Conservation (phyloP, 2,329 filamentous ascomycete genomes). For the Curvularia sp. region DNA sequence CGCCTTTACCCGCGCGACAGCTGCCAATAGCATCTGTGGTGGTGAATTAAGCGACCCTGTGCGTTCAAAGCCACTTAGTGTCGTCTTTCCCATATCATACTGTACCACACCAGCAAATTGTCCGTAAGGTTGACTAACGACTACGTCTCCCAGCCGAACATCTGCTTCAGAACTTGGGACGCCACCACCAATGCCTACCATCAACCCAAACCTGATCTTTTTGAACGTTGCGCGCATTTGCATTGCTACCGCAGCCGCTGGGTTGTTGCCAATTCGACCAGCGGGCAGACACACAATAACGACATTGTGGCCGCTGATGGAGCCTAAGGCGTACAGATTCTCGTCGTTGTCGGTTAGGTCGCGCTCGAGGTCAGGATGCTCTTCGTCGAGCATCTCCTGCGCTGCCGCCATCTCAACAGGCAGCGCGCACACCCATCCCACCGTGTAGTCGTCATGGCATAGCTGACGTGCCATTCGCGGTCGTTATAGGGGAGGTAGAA, state of each 20-base stretch:
- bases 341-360: constrained; percentile 37
- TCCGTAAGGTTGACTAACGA: constrained; percentile 27
- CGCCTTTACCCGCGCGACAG: constrained; percentile 9
- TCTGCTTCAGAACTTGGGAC: constrained; percentile 29
- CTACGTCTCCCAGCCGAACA: constrained; percentile 37
- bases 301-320: constrained; percentile 26
- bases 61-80: constrained; percentile 22
- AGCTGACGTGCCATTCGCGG: constrained; percentile 10
- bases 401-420: constrained; percentile 25
- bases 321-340: constrained; percentile 33
- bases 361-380: constrained; percentile 30
- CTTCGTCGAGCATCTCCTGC: constrained; percentile 20
- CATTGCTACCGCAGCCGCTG: constrained; percentile 44
- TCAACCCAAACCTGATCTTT: constrained; percentile 49
- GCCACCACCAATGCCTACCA: constrained; percentile 56
- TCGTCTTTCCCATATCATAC: constrained; percentile 32
- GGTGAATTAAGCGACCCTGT: constrained; percentile 17
- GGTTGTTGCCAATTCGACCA: constrained; percentile 44
- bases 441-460: constrained; percentile 22
- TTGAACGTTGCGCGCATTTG: constrained; percentile 45
- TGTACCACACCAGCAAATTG: constrained; percentile 27
- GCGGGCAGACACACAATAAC: constrained; percentile 17
- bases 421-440: constrained; percentile 29
- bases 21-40: constrained; percentile 14
- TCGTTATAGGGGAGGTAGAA: background rate